These are phyloP conservation scores for Pseudozyma pruni DNA, from an alignment of 1,284 basidiomycete genomes.

Conservation along the genomic window DNA sequence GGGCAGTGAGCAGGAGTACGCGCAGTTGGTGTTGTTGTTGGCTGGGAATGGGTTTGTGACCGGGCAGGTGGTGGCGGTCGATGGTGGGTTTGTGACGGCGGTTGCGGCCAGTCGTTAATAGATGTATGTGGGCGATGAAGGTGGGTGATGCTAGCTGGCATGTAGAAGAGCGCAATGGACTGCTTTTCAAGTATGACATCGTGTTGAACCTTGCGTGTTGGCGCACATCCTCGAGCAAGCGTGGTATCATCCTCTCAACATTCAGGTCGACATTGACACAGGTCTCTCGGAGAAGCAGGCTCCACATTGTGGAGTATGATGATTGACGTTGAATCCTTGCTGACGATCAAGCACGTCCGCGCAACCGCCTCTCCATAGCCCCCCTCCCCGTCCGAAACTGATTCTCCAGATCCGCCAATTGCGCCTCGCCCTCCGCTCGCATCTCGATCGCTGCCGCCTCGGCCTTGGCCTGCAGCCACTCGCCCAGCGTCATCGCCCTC, in stretches of 20 bases:
- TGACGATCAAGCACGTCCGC: constrained; percentile 5
- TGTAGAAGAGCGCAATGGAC: not conserved
- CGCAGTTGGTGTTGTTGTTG: constrained; percentile 48
- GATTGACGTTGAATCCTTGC: not conserved
- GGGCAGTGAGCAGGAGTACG: constrained; percentile 52
- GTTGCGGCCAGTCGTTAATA: constrained; percentile 31
- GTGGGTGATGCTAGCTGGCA: not conserved
- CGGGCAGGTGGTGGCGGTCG: constrained; percentile 52
- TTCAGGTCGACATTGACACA: too few relatives aligned
- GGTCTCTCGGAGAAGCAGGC: too few relatives aligned
- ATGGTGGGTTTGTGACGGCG: constrained; percentile 56
- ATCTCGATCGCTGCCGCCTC: constrained; percentile 41
- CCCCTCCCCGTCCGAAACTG: constrained; percentile 9
- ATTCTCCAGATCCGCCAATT: constrained; percentile 33
- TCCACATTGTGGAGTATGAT: too few relatives aligned
- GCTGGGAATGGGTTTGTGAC: constrained; percentile 51
- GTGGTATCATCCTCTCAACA: too few relatives aligned
- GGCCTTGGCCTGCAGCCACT: constrained; percentile 45
- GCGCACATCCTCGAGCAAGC: too few relatives aligned
- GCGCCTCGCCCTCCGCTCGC: constrained; percentile 21
- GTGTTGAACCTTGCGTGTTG: too few relatives aligned
- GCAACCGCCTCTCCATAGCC: constrained; percentile 22
- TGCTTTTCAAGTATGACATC: too few relatives aligned
- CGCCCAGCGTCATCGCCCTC: constrained; percentile 40
- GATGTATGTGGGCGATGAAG: constrained; percentile 4